Percentiles rank a stretch among this genome's conserved stretches.
Evolutionary conservation across 495 filamentous ascomycete species (phyloP).

Genomic region (Aspergillus nanangensis): DNA sequence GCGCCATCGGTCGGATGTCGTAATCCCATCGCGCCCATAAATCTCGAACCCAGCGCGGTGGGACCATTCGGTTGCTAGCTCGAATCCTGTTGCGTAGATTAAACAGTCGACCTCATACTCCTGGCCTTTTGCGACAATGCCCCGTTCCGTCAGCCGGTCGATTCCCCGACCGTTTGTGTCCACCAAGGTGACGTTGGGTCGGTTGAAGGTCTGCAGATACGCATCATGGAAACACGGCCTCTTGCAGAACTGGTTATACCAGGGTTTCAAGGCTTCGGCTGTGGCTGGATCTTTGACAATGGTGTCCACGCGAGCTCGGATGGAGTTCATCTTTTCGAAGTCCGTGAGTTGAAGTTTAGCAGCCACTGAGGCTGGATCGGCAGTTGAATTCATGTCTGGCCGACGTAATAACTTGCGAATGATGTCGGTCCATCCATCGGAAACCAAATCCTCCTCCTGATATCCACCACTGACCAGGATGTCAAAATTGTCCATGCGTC

Average conservation of each 20-base stretch:
- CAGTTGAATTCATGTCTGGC: background rate
- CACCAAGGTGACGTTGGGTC: slow-evolving; percentile 22
- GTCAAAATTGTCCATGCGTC: slow-evolving; percentile 30
- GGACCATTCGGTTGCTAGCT: slow-evolving; percentile 11
- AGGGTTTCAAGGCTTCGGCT: slow-evolving; percentile 25
- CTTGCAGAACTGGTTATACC: slow-evolving; percentile 29
- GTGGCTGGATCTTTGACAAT: slow-evolving; percentile 15
- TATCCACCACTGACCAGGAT: background rate
- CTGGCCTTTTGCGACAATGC: slow-evolving; percentile 28
- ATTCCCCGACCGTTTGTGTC: slow-evolving; percentile 22
- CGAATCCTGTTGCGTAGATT: slow-evolving; percentile 24
- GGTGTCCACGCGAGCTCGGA: slow-evolving; percentile 27
- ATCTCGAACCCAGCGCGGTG: slow-evolving; percentile 36
- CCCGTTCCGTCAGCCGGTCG: slow-evolving; percentile 10
- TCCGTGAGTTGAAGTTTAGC: background rate
- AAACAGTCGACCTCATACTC: slow-evolving; percentile 32
- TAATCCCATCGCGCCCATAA: slow-evolving; percentile 8
- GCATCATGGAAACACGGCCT: slow-evolving; percentile 26
- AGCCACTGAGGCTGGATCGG: background rate
- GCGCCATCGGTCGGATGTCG: background rate
- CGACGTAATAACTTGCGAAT: background rate
- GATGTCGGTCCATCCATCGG: slow-evolving; percentile 4
- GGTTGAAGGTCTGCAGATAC: slow-evolving; percentile 31
- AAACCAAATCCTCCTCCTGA: slow-evolving; percentile 1
- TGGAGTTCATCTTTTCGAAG: slow-evolving; percentile 2